Conservation (phyloP, 2,329 filamentous ascomycete genomes). For the Aspergillus felis region DNA sequence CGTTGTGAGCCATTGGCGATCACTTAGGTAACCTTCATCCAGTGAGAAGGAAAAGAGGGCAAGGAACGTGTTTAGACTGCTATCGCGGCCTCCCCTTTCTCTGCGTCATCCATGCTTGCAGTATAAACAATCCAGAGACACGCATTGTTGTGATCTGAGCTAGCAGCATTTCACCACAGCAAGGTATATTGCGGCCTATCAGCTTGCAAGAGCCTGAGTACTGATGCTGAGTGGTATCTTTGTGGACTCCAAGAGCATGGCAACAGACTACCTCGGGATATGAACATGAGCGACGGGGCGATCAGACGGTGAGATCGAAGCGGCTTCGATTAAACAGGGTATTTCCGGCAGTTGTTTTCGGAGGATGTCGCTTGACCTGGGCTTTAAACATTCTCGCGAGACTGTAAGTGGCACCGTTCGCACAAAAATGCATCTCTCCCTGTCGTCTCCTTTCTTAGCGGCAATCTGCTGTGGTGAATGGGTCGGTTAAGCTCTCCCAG, state of each 20-base stretch:
- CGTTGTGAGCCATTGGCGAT: background rate
- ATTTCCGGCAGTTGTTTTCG: background rate
- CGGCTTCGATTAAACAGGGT: background rate
- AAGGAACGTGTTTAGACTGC: background rate
- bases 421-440: background rate
- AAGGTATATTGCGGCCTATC: background rate
- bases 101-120: background rate
- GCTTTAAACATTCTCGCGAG: background rate
- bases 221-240: background rate
- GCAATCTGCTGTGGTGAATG: background rate
- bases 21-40: background rate
- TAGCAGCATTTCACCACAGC: background rate
- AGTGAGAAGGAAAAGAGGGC: background rate
- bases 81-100: background rate
- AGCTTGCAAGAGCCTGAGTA: background rate
- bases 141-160: background rate
- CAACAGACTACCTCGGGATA: background rate
- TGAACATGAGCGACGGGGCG: background rate
- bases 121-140: background rate
- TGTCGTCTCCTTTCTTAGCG: background rate
- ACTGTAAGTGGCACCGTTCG: background rate
- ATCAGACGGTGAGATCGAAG: background rate
- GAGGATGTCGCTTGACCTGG: background rate
- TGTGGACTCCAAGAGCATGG: background rate
- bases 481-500: background rate